Conservation (phyloP, 139 green algal species). For the Volvox reticuliferus region DNA sequence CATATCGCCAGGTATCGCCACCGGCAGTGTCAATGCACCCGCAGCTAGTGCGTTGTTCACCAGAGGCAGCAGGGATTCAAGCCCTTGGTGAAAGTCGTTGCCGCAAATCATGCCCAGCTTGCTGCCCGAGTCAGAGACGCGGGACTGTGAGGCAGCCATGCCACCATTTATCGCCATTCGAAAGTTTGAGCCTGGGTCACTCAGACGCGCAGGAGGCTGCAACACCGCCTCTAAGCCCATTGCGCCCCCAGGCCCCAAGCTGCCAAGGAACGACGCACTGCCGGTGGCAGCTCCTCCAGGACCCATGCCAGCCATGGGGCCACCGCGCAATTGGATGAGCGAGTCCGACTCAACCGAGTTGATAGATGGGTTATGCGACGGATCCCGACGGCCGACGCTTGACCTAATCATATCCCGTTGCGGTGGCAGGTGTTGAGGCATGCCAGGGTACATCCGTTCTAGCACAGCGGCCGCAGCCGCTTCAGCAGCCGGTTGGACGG, state of each 20-base stretch:
- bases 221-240: background rate
- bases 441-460: too few species aligned
- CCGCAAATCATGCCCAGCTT: background rate
- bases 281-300: too few species aligned
- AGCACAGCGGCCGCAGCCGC: background rate
- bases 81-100: background rate
- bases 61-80: conserved; percentile 47
- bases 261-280: too few species aligned
- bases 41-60: conserved; percentile 40
- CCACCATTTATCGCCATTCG: background rate
- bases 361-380: background rate
- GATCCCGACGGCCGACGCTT: too few species aligned
- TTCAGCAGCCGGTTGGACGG: conserved; percentile 16
- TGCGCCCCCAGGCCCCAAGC: background rate
- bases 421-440: too few species aligned
- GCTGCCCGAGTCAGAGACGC: conserved; percentile 43
- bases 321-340: conserved; percentile 23
- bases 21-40: background rate
- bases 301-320: conserved; percentile 1
- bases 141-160: background rate
- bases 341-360: conserved; percentile 34
- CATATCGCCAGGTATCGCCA: background rate
- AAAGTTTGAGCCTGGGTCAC: conserved; percentile 27
- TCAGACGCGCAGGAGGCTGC: conserved; percentile 29
- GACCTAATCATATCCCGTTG: background rate